phyloP scores from a whole-genome alignment of 192 early-diverging fungal genomes.

The Rhizophagus sp. region DNA sequence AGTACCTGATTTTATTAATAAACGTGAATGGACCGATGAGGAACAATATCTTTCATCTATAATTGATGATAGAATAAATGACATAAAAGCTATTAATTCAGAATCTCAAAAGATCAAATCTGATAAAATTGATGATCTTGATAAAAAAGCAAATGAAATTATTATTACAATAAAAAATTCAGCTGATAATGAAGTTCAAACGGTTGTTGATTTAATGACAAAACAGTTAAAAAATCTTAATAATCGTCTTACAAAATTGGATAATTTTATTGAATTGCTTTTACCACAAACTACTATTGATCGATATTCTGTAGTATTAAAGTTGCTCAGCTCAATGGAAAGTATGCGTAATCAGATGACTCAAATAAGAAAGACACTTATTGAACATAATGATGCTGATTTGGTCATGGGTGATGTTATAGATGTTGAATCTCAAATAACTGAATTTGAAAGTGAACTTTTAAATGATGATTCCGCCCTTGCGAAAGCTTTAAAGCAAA shows the following conservation, averaged over 20 bases:
- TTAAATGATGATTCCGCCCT: constrained; percentile 18
- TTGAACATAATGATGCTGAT: constrained; percentile 30
- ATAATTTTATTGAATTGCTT: constrained; percentile 14
- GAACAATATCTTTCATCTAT: constrained; percentile 11
- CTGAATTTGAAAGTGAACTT: constrained; percentile 7
- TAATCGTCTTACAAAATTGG: constrained; percentile 17
- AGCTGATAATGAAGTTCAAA: constrained; percentile 23
- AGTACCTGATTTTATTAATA: constrained; percentile 29
- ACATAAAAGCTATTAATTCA: neutral
- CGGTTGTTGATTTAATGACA: constrained; percentile 17
- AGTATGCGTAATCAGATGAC: constrained; percentile 19
- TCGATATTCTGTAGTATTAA: constrained; percentile 1
- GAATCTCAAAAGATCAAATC: constrained; percentile 1
- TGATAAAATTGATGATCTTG: constrained; percentile 16
- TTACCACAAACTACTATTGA: constrained; percentile 29
- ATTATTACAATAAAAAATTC: constrained; percentile 21
- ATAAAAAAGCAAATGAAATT: constrained; percentile 20
- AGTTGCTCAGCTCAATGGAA: constrained; percentile 5
- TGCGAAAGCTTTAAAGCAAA: constrained; percentile 22
- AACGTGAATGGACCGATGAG: constrained; percentile 24
- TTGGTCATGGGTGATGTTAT: constrained; percentile 20
- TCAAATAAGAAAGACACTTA: constrained; percentile 10
- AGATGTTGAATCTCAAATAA: constrained; percentile 18
- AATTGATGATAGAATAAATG: constrained; percentile 9
- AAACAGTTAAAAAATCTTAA: constrained; percentile 25